Percentiles rank a stretch among this genome's conserved stretches.
phyloP scores from a whole-genome alignment of 805 yeast species.

The Sungouiella blattae region DNA sequence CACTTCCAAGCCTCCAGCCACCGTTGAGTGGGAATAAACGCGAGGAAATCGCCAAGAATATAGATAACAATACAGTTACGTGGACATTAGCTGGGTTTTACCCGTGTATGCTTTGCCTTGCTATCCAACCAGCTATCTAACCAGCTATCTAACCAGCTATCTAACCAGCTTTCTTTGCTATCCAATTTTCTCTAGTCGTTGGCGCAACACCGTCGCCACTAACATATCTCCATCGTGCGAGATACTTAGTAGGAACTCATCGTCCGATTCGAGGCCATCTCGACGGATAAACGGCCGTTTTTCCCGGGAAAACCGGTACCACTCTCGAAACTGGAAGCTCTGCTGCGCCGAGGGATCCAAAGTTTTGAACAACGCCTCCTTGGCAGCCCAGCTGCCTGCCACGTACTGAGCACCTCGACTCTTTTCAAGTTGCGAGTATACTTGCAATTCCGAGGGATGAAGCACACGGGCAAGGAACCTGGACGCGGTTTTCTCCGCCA shows the following conservation, averaged over 20 bases:
- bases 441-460: conserved; percentile 45
- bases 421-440: conserved; percentile 17
- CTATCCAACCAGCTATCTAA: too few relatives aligned
- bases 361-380: conserved; percentile 71
- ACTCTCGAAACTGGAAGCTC: conserved; percentile 52
- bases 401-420: conserved; percentile 30
- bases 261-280: conserved; percentile 31
- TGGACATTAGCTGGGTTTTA: too few relatives aligned
- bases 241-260: conserved; percentile 50
- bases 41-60: too few relatives aligned
- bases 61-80: too few relatives aligned
- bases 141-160: too few relatives aligned
- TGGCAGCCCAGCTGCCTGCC: conserved; percentile 66
- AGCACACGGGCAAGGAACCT: conserved; percentile 42
- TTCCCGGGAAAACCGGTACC: conserved; percentile 48
- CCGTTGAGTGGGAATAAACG: conserved; percentile 97
- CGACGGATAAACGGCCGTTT: conserved; percentile 49
- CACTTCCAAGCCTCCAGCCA: conserved; percentile 99
- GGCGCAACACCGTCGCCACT: conserved; percentile 54
- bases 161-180: too few relatives aligned
- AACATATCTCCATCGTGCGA: conserved; percentile 67
- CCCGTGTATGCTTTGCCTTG: too few relatives aligned
- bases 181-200: conserved; percentile 8
- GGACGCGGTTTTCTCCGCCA: conserved; percentile 22
- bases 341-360: conserved; percentile 47